Evolutionary conservation across 371 early-diverging fungal genomes (phyloP).

Genomic region (Syncephalastrum monosporum): DNA sequence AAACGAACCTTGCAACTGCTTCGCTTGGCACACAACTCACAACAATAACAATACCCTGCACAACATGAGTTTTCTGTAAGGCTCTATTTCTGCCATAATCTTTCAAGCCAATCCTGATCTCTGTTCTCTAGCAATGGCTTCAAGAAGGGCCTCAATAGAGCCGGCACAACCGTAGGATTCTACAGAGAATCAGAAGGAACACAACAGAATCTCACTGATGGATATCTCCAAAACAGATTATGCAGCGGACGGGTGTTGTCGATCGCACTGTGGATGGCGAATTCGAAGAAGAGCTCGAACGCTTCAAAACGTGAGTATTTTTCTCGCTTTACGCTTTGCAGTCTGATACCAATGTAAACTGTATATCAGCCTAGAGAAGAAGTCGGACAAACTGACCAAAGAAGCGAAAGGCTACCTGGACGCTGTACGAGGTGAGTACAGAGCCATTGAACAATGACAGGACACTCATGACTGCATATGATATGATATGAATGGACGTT

Average conservation of each 20-base stretch:
- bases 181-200: too few species aligned
- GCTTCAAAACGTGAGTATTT: constrained; percentile 68
- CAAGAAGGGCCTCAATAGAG: constrained; percentile 82
- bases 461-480: not conserved
- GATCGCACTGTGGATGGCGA: constrained; percentile 84
- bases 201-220: not conserved
- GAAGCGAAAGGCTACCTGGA: constrained; percentile 95
- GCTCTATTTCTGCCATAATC: too few species aligned
- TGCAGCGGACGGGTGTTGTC: constrained; percentile 70
- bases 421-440: constrained; percentile 68
- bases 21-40: too few species aligned
- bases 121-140: constrained; percentile 46
- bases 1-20: too few species aligned
- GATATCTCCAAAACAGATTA: constrained; percentile 39
- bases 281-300: constrained; percentile 84
- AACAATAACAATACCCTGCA: too few species aligned
- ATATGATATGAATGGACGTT: not conserved
- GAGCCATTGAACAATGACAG: not conserved
- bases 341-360: too few species aligned
- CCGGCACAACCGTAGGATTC: constrained; percentile 68
- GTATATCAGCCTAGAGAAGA: constrained; percentile 74
- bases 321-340: not conserved
- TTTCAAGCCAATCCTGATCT: too few species aligned
- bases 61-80: too few species aligned
- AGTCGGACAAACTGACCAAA: constrained; percentile 82